Percentiles rank a stretch among this genome's conserved stretches.
phyloP scores from a whole-genome alignment of 176 grass and related monocot species.

The Cenchrus americanus region DNA sequence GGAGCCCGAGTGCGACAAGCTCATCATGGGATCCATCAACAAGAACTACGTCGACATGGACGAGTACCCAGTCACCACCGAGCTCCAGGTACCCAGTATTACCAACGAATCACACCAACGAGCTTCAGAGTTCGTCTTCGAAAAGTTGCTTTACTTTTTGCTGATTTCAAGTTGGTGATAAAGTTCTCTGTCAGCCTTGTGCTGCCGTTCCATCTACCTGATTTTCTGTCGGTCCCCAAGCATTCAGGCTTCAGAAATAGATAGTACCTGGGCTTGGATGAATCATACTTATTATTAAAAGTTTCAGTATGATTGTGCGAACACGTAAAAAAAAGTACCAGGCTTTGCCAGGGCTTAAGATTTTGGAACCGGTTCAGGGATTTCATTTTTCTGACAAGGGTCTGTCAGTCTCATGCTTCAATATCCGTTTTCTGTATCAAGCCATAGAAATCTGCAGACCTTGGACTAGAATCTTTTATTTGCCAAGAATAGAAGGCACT shows the following conservation, averaged over 20 bases:
- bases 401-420: neutral
- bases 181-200: no score
- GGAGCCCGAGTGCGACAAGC: constrained; percentile 84
- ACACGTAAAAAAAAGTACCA: no score
- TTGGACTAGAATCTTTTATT: neutral
- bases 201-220: no score
- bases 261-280: no score
- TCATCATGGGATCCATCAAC: constrained; percentile 66
- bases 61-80: constrained; percentile 82
- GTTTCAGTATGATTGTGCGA: no score
- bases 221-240: no score
- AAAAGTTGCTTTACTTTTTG: no score
- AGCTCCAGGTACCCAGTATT: constrained; percentile 57
- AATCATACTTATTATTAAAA: no score
- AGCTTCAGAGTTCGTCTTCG: no score
- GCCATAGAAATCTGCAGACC: neutral
- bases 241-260: no score
- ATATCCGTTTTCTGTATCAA: neutral
- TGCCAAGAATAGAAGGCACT: neutral
- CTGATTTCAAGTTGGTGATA: no score
- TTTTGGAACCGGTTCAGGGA: neutral
- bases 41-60: constrained; percentile 87
- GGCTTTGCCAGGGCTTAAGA: neutral
- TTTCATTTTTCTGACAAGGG: neutral
- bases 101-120: neutral